phyloP scores from a whole-genome alignment of 164 flowering plant species.

The Vitis rotundifolia region DNA sequence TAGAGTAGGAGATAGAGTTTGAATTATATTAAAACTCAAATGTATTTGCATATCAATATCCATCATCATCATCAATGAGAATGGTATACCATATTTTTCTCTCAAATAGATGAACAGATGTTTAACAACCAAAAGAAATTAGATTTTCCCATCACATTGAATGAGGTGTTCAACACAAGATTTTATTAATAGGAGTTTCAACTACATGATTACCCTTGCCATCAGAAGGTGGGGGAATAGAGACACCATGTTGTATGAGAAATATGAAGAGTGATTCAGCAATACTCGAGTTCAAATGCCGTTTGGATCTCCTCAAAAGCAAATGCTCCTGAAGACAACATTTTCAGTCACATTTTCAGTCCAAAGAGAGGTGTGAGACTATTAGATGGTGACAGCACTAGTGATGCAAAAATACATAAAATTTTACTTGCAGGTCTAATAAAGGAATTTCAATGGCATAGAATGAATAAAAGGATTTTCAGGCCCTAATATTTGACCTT shows the following conservation, averaged over 20 bases:
- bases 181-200: neutral
- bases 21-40: no score
- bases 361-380: neutral
- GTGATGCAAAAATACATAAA: no score
- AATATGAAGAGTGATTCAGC: neutral
- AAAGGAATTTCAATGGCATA: no score
- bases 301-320: no score
- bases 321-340: neutral
- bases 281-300: neutral
- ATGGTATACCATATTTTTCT: no score
- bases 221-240: neutral
- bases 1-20: no score
- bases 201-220: neutral
- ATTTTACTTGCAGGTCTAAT: no score
- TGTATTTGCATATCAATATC: no score
- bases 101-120: no score
- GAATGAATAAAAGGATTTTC: no score
- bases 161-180: neutral
- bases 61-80: no score
- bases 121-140: neutral
- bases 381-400: neutral
- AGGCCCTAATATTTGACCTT: no score
- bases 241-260: neutral
- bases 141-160: neutral
- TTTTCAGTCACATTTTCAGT: neutral